These are phyloP conservation scores for Colletotrichum magnum DNA, from an alignment of 2,329 filamentous ascomycete genomes.

Conservation along the genomic window DNA sequence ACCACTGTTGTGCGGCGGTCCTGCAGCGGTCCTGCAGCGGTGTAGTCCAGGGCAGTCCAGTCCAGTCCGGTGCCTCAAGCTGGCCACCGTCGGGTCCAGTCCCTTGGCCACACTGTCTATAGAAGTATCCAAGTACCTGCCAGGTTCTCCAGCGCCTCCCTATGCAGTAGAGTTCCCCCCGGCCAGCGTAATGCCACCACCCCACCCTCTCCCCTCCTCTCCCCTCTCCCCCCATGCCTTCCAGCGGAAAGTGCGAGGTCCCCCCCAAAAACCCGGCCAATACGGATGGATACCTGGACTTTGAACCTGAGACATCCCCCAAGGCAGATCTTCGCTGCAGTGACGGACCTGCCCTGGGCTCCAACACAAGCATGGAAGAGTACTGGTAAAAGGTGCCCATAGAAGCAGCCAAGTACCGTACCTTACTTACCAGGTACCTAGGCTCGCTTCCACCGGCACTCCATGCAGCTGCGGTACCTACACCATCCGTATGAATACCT, in stretches of 20 bases:
- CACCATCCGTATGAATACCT: too few species aligned
- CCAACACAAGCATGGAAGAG: neutral
- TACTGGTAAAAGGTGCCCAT: too few species aligned
- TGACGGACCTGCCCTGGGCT: neutral
- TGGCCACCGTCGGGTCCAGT: slow-evolving; percentile 11
- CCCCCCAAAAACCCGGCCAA: slow-evolving; percentile 3
- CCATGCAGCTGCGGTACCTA: neutral
- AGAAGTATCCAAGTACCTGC: too few species aligned
- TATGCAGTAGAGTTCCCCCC: slow-evolving; percentile 13
- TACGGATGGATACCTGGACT: slow-evolving; percentile 25
- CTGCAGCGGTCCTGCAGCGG: slow-evolving; percentile 10
- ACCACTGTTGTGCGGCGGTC: slow-evolving; percentile 17
- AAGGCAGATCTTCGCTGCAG: slow-evolving; percentile 21
- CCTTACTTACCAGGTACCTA: slow-evolving; percentile 3
- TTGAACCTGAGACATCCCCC: slow-evolving; percentile 34
- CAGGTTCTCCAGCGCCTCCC: slow-evolving; percentile 6
- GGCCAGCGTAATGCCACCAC: slow-evolving; percentile 30
- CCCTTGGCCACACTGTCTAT: neutral
- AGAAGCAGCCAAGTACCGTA: neutral
- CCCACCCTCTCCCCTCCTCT: slow-evolving; percentile 24
- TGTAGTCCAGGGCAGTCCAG: slow-evolving; percentile 21
- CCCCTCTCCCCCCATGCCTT: neutral
- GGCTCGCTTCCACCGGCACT: neutral
- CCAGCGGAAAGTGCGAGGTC: neutral
- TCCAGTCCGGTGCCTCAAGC: too few species aligned